A percentile compares a stretch with the other conserved stretches of the same genome.
Evolutionary conservation across 1,284 basidiomycete genomes (phyloP).

Genomic region (Bjerkandera adusta): DNA sequence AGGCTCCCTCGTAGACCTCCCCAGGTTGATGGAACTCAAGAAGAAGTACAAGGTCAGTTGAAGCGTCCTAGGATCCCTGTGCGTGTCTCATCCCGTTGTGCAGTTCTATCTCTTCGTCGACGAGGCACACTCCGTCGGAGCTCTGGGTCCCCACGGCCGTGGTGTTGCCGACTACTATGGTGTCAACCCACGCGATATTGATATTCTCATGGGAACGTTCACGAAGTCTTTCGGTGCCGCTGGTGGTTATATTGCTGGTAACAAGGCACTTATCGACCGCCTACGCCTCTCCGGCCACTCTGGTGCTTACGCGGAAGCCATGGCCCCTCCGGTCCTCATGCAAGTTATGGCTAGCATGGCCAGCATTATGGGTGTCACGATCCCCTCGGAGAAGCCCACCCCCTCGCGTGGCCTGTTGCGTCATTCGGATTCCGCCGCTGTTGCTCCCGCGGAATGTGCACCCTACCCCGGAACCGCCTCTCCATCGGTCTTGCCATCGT

Average conservation of each 20-base stretch:
- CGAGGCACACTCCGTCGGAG: conserved; percentile 97
- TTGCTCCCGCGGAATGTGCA: conserved; percentile 31
- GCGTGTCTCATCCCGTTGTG: background rate
- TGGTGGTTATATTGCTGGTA: conserved; percentile 93
- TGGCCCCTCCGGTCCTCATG: conserved; percentile 87
- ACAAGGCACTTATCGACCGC: conserved; percentile 76
- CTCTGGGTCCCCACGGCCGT: conserved; percentile 90
- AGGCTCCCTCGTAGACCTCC: conserved; percentile 88
- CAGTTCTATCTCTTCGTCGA: conserved; percentile 97
- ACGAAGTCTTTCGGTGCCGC: conserved; percentile 99
- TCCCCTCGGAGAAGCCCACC: conserved; percentile 34
- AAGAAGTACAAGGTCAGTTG: conserved; percentile 87
- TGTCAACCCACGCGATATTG: conserved; percentile 78
- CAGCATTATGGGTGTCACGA: conserved; percentile 89
- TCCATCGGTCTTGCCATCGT: conserved; percentile 57
- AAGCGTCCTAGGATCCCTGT: background rate
- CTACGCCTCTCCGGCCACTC: conserved; percentile 85
- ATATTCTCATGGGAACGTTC: conserved; percentile 98
- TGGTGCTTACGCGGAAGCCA: conserved; percentile 87
- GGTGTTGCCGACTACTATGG: conserved; percentile 97
- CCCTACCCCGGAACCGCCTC: conserved; percentile 69
- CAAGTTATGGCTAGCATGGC: conserved; percentile 94
- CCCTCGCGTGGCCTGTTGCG: conserved; percentile 31
- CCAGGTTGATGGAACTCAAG: conserved; percentile 85
- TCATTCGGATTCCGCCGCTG: conserved; percentile 29